Conservation (phyloP, 1,284 basidiomycete species). For the Rhodotorula sp. region DNA sequence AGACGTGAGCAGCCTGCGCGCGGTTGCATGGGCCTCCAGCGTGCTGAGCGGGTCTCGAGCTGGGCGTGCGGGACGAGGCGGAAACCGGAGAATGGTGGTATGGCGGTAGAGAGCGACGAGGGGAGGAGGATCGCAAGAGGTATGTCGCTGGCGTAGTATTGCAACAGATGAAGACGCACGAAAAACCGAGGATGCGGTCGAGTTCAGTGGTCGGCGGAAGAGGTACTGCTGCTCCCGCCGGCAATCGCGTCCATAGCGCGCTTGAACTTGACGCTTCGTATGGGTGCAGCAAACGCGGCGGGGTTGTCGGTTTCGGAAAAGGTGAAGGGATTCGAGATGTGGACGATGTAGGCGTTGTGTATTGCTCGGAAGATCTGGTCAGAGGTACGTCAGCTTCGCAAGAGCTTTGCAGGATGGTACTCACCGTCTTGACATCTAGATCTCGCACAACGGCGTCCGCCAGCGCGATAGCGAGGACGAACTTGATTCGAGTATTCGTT, state of each 20-base stretch:
- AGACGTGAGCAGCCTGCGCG: neutral
- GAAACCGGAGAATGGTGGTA: no score
- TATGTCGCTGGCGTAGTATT: no score
- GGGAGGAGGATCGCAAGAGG: neutral
- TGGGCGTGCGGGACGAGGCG: neutral
- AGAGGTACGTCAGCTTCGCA: neutral
- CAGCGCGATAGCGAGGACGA: slow-evolving; percentile 47
- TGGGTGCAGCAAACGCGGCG: slow-evolving; percentile 25
- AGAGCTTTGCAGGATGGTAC: neutral
- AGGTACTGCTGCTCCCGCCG: slow-evolving; percentile 3
- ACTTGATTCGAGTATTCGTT: slow-evolving; percentile 47
- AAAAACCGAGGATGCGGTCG: neutral
- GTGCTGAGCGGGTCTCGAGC: no score
- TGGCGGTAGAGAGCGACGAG: neutral
- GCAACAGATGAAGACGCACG: no score
- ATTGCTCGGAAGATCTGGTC: slow-evolving; percentile 48
- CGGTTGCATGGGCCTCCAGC: neutral
- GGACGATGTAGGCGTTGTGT: slow-evolving; percentile 48
- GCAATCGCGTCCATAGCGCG: slow-evolving; percentile 36
- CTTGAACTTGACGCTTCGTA: slow-evolving; percentile 31
- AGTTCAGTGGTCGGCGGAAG: neutral
- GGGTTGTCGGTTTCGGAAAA: slow-evolving; percentile 33
- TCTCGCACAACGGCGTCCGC: slow-evolving; percentile 48
- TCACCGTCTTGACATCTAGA: slow-evolving; percentile 47
- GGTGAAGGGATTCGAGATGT: slow-evolving; percentile 49